A percentile compares a stretch with the other conserved stretches of the same genome.
phyloP scores from a whole-genome alignment of 2,329 filamentous ascomycete genomes.

The Trichophyton simii region DNA sequence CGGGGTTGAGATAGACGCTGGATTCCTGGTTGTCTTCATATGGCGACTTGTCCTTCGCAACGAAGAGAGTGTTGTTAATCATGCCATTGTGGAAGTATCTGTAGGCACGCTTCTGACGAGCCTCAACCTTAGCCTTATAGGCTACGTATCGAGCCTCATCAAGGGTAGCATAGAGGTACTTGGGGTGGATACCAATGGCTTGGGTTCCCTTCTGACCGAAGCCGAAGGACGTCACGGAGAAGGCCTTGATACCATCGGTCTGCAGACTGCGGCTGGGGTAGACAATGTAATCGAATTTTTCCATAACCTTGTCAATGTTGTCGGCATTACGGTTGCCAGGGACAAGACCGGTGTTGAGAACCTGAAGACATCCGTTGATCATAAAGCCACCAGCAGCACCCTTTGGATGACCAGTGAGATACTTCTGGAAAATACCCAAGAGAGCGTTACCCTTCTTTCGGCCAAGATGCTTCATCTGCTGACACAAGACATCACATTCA shows the following conservation, averaged over 20 bases:
- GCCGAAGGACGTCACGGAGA: constrained; percentile 96
- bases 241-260: constrained; percentile 95
- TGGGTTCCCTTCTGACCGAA: constrained; percentile 99
- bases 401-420: constrained; percentile 96
- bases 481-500: constrained; percentile 92
- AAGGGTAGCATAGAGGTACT: constrained; percentile 89
- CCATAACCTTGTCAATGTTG: constrained; percentile 92
- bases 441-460: constrained; percentile 94
- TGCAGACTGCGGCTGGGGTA: constrained; percentile 93
- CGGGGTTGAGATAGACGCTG: constrained; percentile 84
- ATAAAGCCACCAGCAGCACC: constrained; percentile 99
- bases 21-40: constrained; percentile 80
- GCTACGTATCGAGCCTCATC: constrained; percentile 69
- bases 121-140: constrained; percentile 80
- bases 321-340: constrained; percentile 97
- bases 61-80: constrained; percentile 96
- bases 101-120: constrained; percentile 96
- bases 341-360: constrained; percentile 84
- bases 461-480: constrained; percentile 89
- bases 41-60: constrained; percentile 82
- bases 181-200: constrained; percentile 91
- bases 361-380: constrained; percentile 96
- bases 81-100: constrained; percentile 96
- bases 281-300: constrained; percentile 94
- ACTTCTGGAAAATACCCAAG: constrained; percentile 97